Evolutionary conservation across 306 rosid species (phyloP).

Genomic region (Vigna hirtella): DNA sequence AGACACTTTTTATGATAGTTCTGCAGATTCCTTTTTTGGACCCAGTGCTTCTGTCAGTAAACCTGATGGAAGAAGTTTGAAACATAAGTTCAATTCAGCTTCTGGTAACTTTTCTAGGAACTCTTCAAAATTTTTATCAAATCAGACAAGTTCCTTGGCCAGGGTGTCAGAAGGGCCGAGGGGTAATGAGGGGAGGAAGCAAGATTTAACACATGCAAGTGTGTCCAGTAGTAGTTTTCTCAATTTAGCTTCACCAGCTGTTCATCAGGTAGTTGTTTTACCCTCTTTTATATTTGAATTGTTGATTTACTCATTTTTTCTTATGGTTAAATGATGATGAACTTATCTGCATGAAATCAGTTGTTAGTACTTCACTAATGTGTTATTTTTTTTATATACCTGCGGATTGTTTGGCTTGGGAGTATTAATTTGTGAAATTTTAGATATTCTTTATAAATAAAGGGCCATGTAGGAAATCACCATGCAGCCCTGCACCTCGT

Average conservation of each 20-base stretch:
- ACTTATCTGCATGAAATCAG: conserved; percentile 5
- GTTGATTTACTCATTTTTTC: not conserved
- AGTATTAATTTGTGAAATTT: not conserved
- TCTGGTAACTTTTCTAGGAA: conserved; percentile 70
- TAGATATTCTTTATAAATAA: not conserved
- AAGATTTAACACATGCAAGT: conserved; percentile 54
- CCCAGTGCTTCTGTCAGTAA: conserved; percentile 62
- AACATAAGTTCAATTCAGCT: conserved; percentile 64
- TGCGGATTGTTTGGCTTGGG: not conserved
- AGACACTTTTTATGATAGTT: conserved; percentile 61
- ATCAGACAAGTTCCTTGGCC: conserved; percentile 66
- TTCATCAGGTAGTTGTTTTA: conserved; percentile 60
- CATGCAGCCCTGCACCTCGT: too few relatives aligned
- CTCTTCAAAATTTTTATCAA: conserved; percentile 57
- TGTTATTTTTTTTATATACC: not conserved
- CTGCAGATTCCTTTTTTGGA: conserved; percentile 62
- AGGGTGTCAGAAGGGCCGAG: conserved; percentile 71
- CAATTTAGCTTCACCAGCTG: conserved; percentile 59
- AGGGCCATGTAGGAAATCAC: too few relatives aligned
- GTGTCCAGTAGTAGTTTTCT: conserved; percentile 67
- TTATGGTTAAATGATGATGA: conserved; percentile 7
- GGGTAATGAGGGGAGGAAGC: conserved; percentile 71
- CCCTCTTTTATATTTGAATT: not conserved
- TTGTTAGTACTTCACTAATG: not conserved
- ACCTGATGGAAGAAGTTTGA: conserved; percentile 72